Percentiles rank a stretch among this genome's conserved stretches.
Evolutionary conservation across 164 flowering plant genomes (phyloP).

Genomic region (Saururus chinensis): DNA sequence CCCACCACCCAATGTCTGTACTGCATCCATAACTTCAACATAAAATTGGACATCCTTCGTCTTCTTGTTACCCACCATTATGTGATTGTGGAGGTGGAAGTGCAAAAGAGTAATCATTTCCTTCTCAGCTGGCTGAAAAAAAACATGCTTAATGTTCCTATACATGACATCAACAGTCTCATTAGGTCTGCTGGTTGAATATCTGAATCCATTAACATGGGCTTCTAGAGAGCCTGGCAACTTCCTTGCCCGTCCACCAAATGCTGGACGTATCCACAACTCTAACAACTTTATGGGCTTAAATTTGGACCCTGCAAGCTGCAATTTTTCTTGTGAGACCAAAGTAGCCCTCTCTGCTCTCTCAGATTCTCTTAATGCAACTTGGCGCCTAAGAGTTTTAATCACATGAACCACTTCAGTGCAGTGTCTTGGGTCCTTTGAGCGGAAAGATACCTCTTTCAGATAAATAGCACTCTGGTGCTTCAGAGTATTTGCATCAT

Average conservation of each 20-base stretch:
- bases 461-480: slow-evolving; percentile 52
- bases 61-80: slow-evolving; percentile 82
- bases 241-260: slow-evolving; percentile 72
- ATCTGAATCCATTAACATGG: slow-evolving; percentile 66
- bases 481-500: slow-evolving; percentile 50
- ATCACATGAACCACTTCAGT: slow-evolving; percentile 70
- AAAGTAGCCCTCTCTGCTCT: slow-evolving; percentile 84
- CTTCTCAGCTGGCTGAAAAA: slow-evolving; percentile 79
- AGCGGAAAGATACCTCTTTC: slow-evolving; percentile 78
- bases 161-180: slow-evolving; percentile 75
- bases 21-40: slow-evolving; percentile 85
- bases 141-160: slow-evolving; percentile 70
- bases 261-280: slow-evolving; percentile 69
- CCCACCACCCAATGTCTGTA: slow-evolving; percentile 70
- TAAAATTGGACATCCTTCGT: slow-evolving; percentile 81
- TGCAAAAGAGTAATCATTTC: slow-evolving; percentile 77
- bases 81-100: slow-evolving; percentile 75
- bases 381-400: slow-evolving; percentile 67
- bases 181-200: slow-evolving; percentile 51
- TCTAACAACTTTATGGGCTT: slow-evolving; percentile 55
- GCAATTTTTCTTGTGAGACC: slow-evolving; percentile 74
- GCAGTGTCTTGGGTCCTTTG: slow-evolving; percentile 74
- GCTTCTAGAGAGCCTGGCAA: slow-evolving; percentile 60
- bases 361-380: slow-evolving; percentile 66
- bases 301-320: slow-evolving; percentile 42